Percentiles rank a stretch among this genome's conserved stretches.
Conservation (phyloP, 352 stramenopile genomes). For the Peronosclerospora sorghi region DNA sequence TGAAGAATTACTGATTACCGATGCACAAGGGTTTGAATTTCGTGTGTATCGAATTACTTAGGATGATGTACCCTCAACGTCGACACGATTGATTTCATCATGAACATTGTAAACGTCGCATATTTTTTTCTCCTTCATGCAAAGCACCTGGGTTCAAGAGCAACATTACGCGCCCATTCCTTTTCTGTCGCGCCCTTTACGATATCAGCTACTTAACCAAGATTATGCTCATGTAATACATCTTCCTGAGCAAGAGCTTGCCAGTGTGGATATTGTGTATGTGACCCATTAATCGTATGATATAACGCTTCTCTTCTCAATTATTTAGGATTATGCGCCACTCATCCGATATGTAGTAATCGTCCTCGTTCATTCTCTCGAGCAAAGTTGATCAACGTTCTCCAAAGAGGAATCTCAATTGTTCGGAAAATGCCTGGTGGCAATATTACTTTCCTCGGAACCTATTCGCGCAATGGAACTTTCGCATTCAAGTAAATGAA, state of each 20-base stretch:
- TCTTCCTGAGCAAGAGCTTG: conserved; percentile 83
- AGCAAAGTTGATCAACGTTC: conserved; percentile 75
- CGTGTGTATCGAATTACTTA: no score
- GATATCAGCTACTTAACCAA: conserved; percentile 55
- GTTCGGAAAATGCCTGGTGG: conserved; percentile 81
- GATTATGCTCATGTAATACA: conserved; percentile 67
- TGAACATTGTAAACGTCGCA: conserved; percentile 45
- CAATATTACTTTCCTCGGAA: conserved; percentile 45
- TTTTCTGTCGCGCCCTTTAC: conserved; percentile 48
- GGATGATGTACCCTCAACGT: conserved; percentile 16
- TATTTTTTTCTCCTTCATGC: conserved; percentile 64
- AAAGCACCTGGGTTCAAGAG: conserved; percentile 62
- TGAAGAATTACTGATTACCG: not conserved
- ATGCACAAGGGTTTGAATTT: no score
- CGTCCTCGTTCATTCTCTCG: conserved; percentile 69
- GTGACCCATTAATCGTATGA: conserved; percentile 83
- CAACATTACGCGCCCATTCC: conserved; percentile 67
- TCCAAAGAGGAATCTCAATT: conserved; percentile 85
- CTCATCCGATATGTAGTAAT: conserved; percentile 70
- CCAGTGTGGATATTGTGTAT: conserved; percentile 89
- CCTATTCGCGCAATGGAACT: conserved; percentile 50
- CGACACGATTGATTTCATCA: conserved; percentile 65
- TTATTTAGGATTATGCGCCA: conserved; percentile 75
- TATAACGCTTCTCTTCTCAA: conserved; percentile 72
- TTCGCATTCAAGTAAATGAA: conserved; percentile 48